Evolutionary conservation across 2,329 filamentous ascomycete species (phyloP), one percentile per base, ranked within the genome.

Genomic region (Fusarium albidum): DNA sequence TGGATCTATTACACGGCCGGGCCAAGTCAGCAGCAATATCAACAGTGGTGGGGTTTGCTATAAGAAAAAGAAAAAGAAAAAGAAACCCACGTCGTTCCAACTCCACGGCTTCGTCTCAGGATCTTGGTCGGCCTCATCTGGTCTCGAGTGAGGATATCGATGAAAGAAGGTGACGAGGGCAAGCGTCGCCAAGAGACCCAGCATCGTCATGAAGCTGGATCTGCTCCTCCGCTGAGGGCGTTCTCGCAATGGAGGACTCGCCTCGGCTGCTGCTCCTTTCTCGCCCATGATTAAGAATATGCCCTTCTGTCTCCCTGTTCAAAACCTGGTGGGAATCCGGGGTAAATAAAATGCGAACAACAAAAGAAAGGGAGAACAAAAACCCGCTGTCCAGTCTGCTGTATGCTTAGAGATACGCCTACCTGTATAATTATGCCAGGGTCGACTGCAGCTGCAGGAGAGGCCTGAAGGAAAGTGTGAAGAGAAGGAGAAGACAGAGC

Each of bases 1-100:
- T 65, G 60, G 32, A 72, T 56, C 71, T 85, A 74, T 21, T 29
- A n/a, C 9, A 11, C 12, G 13, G 29, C 21, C 21, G 21, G 21
- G 7, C 21, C 17, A 15, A 15, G 18, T 38, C 12, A 37, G 31
- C 39, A 12, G 43, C 3, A 9, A n/a, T 17, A 25, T 35, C 10
- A n/a, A 41, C 37, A 9, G 11, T 3, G 7, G 11, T 6, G n/a
- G 26, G 17, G 9, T 6, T 15, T 15, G 9, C 11, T 17, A 7
- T 11, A 70, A 6, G 31, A 18, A 25, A 13, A 12, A n/a, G n/a
- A n/a, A n/a, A n/a, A n/a, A n/a, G n/a, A n/a, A n/a, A n/a, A n/a
- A n/a, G n/a, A 18, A 79, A 21, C 57, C 55, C 47, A 64, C 67
- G 45, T 69, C 62, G 6, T 39, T 49, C 66, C 68, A 70, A 25